Conservation (phyloP, 2,329 filamentous ascomycete species). For the Aureobasidium sp. region DNA sequence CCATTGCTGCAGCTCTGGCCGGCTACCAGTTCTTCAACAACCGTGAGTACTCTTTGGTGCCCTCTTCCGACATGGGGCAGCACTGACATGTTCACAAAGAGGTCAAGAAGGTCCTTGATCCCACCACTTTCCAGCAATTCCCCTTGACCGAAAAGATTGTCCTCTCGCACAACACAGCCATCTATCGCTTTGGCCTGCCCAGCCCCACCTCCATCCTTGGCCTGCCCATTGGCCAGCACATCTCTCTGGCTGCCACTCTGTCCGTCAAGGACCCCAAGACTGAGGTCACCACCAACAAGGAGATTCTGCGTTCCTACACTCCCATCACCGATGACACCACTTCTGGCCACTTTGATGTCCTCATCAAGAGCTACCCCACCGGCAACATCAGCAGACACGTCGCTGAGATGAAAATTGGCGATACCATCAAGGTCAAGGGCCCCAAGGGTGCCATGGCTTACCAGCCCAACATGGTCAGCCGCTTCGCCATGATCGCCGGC, state of each 20-base stretch:
- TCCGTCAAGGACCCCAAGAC: constrained; percentile 56
- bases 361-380: constrained; percentile 96
- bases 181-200: constrained; percentile 94
- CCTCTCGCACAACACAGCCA: constrained; percentile 96
- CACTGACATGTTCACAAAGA: constrained; percentile 41
- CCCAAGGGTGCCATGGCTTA: constrained; percentile 99
- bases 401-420: constrained; percentile 71
- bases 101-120: constrained; percentile 76
- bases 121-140: constrained; percentile 82
- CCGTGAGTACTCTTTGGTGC: constrained; percentile 48
- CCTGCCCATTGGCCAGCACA: constrained; percentile 71
- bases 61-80: not conserved
- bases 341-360: constrained; percentile 86
- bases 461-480: constrained; percentile 90
- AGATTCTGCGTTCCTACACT: constrained; percentile 86
- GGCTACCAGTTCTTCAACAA: constrained; percentile 64
- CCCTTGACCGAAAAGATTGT: constrained; percentile 90
- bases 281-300: constrained; percentile 67
- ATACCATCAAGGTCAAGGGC: constrained; percentile 82
- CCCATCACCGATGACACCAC: constrained; percentile 85
- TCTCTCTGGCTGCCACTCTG: constrained; percentile 81
- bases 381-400: constrained; percentile 97
- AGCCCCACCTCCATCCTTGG: constrained; percentile 74
- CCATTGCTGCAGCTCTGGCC: constrained; percentile 59
- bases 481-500: constrained; percentile 96